These are phyloP conservation scores for Nosema muscidifuracis DNA, from an alignment of 371 early-diverging fungal genomes.

Conservation along the genomic window DNA sequence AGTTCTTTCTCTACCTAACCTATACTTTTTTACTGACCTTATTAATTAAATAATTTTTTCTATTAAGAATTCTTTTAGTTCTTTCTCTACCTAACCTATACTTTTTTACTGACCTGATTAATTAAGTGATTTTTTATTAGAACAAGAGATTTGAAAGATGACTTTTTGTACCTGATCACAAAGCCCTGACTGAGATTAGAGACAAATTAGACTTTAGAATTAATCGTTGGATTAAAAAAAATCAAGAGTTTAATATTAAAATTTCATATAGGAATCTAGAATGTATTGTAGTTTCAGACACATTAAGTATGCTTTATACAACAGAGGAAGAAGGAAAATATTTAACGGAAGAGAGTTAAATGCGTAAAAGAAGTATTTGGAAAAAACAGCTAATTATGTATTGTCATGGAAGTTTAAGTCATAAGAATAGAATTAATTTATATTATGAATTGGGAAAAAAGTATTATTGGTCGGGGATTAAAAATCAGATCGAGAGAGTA, in stretches of 20 bases:
- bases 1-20: too few species aligned
- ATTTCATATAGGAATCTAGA: conserved; percentile 31
- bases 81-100: too few species aligned
- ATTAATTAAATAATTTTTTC: too few species aligned
- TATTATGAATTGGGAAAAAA: conserved; percentile 5
- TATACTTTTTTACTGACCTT: too few species aligned
- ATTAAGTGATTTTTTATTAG: too few species aligned
- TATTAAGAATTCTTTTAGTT: too few species aligned
- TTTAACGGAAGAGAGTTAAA: background rate
- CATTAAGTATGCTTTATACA: conserved; percentile 35
- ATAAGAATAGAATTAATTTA: background rate
- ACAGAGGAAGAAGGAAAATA: background rate
- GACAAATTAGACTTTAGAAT: conserved; percentile 35
- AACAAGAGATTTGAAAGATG: too few species aligned
- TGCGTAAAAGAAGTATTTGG: too few species aligned
- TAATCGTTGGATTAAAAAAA: conserved; percentile 29
- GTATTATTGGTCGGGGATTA: conserved; percentile 32
- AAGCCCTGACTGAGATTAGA: conserved; percentile 35
- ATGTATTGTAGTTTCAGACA: conserved; percentile 31
- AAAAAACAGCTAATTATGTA: background rate
- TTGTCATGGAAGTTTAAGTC: conserved; percentile 13
- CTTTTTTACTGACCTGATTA: too few species aligned
- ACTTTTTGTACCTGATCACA: too few species aligned
- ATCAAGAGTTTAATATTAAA: conserved; percentile 28
- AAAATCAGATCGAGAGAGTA: background rate